phyloP scores from a whole-genome alignment of 768 basidiomycete genomes.

The Rhizopogon rudus region DNA sequence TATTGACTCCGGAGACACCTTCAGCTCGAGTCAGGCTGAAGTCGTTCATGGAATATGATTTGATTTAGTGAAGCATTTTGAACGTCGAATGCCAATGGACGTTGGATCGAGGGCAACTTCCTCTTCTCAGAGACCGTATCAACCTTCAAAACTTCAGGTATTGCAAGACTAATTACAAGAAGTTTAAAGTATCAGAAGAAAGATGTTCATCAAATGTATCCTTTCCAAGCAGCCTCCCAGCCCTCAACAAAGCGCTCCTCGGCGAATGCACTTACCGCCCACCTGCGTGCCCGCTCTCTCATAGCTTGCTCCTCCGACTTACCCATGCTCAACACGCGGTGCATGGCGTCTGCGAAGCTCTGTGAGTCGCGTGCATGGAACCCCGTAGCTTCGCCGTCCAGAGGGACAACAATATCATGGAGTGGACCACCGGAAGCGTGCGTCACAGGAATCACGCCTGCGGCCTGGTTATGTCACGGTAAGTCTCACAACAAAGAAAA shows the following conservation, averaged over 20 bases:
- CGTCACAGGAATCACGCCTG: constrained; percentile 86
- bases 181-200: no score
- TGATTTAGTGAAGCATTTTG: no score
- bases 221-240: constrained; percentile 63
- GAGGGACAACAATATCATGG: constrained; percentile 86
- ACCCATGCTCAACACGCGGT: constrained; percentile 56
- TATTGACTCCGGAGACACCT: no score
- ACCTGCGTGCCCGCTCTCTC: constrained; percentile 60
- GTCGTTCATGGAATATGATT: no score
- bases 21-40: no score
- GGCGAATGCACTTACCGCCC: constrained; percentile 73
- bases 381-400: constrained; percentile 68
- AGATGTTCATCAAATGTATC: constrained; percentile 13
- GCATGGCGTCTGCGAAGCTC: constrained; percentile 63
- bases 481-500: constrained; percentile 10
- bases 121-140: no score
- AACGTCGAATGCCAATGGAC: no score
- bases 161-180: no score
- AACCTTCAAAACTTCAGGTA: no score
- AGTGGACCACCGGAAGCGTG: constrained; percentile 93
- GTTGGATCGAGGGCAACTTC: no score
- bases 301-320: constrained; percentile 53
- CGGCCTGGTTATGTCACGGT: constrained; percentile 53
- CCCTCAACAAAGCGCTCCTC: constrained; percentile 72
- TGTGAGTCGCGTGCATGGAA: constrained; percentile 70